Conservation (phyloP, 1,284 basidiomycete species). For the Sporisorium iseilematis-ciliati region DNA sequence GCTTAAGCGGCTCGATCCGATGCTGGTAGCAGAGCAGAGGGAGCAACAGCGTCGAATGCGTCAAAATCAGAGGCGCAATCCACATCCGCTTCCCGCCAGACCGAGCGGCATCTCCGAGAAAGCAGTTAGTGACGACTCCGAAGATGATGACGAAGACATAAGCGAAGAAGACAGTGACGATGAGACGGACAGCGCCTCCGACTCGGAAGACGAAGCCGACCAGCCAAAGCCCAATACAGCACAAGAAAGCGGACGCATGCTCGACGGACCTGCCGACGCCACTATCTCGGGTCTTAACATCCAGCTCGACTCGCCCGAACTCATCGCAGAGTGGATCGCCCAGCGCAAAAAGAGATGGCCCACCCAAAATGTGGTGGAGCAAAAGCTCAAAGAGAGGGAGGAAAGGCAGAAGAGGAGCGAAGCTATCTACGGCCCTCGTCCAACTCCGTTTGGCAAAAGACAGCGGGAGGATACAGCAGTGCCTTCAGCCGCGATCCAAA, state of each 20-base stretch:
- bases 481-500: background rate
- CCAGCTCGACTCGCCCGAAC: constrained; percentile 62
- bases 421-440: constrained; percentile 34
- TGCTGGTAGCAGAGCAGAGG: constrained; percentile 60
- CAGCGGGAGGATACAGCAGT: constrained; percentile 3
- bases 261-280: constrained; percentile 59
- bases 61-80: constrained; percentile 23
- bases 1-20: constrained; percentile 60
- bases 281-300: constrained; percentile 68
- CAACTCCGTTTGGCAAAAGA: constrained; percentile 21
- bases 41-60: constrained; percentile 42
- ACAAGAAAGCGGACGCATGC: constrained; percentile 14
- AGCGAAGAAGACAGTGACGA: background rate
- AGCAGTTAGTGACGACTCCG: background rate
- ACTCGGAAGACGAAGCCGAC: constrained; percentile 4
- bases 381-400: constrained; percentile 54
- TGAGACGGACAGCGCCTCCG: background rate
- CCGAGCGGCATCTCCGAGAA: background rate
- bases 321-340: constrained; percentile 66
- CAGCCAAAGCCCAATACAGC: background rate
- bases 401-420: constrained; percentile 40
- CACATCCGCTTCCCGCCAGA: constrained; percentile 25
- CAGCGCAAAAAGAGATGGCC: constrained; percentile 68
- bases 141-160: background rate
- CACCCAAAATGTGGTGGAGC: constrained; percentile 49